Evolutionary conservation across 495 filamentous ascomycete genomes (phyloP).

Genomic region (Filosporella fistucella): DNA sequence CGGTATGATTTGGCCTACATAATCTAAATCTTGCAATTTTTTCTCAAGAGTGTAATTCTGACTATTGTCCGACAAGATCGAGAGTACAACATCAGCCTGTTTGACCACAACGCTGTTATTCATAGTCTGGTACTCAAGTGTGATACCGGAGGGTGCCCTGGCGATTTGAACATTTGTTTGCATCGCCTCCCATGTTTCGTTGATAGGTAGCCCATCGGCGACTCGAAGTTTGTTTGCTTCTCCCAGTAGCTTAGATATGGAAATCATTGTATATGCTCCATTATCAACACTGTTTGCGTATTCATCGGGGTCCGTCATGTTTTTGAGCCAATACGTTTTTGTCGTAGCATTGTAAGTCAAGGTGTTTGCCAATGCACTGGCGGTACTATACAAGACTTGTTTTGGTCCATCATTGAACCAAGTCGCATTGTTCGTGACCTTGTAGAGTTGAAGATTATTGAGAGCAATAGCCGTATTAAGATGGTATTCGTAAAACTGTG

Average conservation of each 20-base stretch:
- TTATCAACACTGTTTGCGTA: slow-evolving; percentile 59
- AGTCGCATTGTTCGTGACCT: slow-evolving; percentile 40
- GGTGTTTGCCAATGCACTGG: slow-evolving; percentile 38
- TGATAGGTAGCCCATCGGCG: slow-evolving; percentile 18
- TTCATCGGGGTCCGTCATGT: slow-evolving; percentile 67
- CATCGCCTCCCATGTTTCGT: slow-evolving; percentile 33
- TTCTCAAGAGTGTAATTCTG: slow-evolving; percentile 47
- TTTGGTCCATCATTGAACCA: slow-evolving; percentile 40
- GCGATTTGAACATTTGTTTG: slow-evolving; percentile 31
- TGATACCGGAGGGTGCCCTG: slow-evolving; percentile 44
- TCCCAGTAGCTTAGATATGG: slow-evolving; percentile 17
- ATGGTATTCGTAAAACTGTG: slow-evolving; percentile 59
- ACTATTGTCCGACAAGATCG: slow-evolving; percentile 44
- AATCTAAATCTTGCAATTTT: slow-evolving; percentile 50
- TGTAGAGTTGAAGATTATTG: slow-evolving; percentile 43
- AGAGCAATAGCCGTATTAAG: slow-evolving; percentile 71
- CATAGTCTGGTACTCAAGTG: slow-evolving; percentile 62
- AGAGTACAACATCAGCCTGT: slow-evolving; percentile 54
- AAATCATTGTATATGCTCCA: slow-evolving; percentile 67
- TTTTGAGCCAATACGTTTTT: slow-evolving; percentile 43
- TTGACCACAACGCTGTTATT: slow-evolving; percentile 52
- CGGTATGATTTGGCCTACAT: slow-evolving; percentile 26
- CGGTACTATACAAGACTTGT: slow-evolving; percentile 43
- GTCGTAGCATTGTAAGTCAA: slow-evolving; percentile 39
- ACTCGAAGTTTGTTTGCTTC: slow-evolving; percentile 15